phyloP scores from a whole-genome alignment of 495 filamentous ascomycete genomes.

The Aspergillus indologenus region DNA sequence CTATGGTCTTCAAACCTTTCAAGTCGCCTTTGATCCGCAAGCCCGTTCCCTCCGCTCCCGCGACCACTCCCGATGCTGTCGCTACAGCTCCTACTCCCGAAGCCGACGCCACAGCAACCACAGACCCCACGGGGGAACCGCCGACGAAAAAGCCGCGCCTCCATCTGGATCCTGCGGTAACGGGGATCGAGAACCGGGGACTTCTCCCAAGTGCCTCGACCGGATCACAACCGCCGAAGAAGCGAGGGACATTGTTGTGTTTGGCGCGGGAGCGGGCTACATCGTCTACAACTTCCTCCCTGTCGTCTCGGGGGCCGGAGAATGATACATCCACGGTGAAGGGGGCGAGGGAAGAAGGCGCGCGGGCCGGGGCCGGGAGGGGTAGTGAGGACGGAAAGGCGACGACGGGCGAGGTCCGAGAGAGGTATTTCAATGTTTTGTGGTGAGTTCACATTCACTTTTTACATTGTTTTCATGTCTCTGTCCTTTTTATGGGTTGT shows the following conservation, averaged over 20 bases:
- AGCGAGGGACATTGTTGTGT: background rate
- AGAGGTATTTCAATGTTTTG: slow-evolving; percentile 63
- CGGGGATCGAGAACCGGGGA: slow-evolving; percentile 1
- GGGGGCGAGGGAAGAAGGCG: slow-evolving; percentile 22
- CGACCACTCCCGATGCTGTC: background rate
- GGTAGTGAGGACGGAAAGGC: no score
- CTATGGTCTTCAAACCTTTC: slow-evolving; percentile 50
- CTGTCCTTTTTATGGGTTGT: no score
- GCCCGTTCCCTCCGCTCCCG: slow-evolving; percentile 1
- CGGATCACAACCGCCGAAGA: background rate
- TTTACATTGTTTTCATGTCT: no score
- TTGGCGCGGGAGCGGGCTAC: background rate
- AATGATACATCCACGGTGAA: slow-evolving; percentile 24
- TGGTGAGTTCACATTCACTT: no score
- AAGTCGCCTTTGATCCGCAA: slow-evolving; percentile 45
- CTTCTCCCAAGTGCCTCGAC: slow-evolving; percentile 1
- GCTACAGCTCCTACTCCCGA: slow-evolving; percentile 18
- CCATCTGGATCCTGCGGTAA: slow-evolving; percentile 10
- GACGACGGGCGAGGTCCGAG: slow-evolving; percentile 1
- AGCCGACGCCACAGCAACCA: slow-evolving; percentile 21
- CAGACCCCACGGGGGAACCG: slow-evolving; percentile 2
- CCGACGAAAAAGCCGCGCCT: slow-evolving; percentile 34
- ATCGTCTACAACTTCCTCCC: no score
- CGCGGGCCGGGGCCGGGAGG: no score
- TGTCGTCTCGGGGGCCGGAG: slow-evolving; percentile 31